Percentiles rank a stretch among this genome's conserved stretches.
These are phyloP conservation scores for Coleophoma eucalyptorum DNA, from an alignment of 2,329 filamentous ascomycete species.

Conservation along the genomic window DNA sequence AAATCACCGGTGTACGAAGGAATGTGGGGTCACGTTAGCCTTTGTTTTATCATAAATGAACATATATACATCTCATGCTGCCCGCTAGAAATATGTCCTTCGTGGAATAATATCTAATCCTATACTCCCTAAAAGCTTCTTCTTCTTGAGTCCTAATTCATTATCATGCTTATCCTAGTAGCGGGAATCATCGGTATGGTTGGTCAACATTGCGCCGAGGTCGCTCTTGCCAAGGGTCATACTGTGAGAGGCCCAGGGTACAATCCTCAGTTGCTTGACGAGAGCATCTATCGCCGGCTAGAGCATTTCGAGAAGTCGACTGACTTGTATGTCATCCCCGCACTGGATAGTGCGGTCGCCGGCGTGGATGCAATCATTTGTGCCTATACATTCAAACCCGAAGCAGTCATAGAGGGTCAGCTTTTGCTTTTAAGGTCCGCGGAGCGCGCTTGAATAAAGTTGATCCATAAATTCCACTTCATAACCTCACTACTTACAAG, in stretches of 20 bases:
- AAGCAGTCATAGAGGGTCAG: slow-evolving; percentile 28
- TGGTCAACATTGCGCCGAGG: background rate
- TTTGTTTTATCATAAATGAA: no score
- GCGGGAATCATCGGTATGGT: background rate
- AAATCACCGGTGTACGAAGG: no score
- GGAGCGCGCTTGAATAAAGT: slow-evolving; percentile 28
- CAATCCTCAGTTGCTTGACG: background rate
- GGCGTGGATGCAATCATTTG: slow-evolving; percentile 32
- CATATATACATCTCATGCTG: no score
- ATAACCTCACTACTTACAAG: background rate
- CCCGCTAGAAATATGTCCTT: no score
- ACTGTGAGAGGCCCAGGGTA: background rate
- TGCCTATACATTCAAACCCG: slow-evolving; percentile 23
- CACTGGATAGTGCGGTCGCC: slow-evolving; percentile 26
- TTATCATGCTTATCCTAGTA: background rate
- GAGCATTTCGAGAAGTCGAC: background rate
- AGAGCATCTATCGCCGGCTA: background rate
- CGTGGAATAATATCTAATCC: no score
- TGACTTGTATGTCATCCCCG: slow-evolving; percentile 19
- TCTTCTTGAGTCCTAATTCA: no score
- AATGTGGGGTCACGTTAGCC: no score
- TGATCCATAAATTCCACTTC: background rate
- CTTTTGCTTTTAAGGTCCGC: slow-evolving; percentile 31
- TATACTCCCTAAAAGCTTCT: no score
- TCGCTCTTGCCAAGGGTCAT: background rate